Base-by-base conservation (phyloP, 2,329 filamentous ascomycete species). In the Epichloe elymi region DNA sequence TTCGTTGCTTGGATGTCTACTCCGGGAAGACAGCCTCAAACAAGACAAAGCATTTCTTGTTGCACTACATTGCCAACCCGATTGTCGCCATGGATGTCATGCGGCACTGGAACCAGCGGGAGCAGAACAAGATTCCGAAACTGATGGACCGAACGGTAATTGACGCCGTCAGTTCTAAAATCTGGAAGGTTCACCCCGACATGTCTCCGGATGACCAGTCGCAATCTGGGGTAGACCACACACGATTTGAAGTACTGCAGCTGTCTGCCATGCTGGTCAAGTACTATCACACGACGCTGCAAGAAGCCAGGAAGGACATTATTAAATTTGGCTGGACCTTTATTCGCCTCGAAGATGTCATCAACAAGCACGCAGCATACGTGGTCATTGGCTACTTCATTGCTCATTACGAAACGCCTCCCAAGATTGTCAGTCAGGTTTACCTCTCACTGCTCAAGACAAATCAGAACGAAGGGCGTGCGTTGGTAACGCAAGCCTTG, bases 271-370 rank as follows among this genome's bases (percentile, higher is more conserved):
- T 98, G 72, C 74, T 98, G 39, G 85, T 98, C 67, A 98, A 98
- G 64, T 95, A 97, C 61, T 88, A 98, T 61, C 83, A 91, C 61
- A 79, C 80, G 35, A 86, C 89, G 50, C 78, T 98, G 1, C 86
- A 94, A 58, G 93, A 97, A 61, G 84, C 88, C 2, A 83, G 94
- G 38, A 98, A 98, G 67, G 93, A 98, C 57, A 91, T 98, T 55
- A 98, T 98, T 63, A 97, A 96, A 68, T 98, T 97, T 67, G 90
- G 89, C 3, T 99, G 93, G 93, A 95, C 90, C 17, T 97, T 95
- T 63, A 98, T 98, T 60, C 82, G 88, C 23, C 78, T 98, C n/a
- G 94, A 99, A 62, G 93, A 99, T 66, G 87, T 95, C 52, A 95
- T 98, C 72, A 98, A 97, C 73, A 98, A 98, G 67, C 93, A 97